A percentile compares a stretch with the other conserved stretches of the same genome.
These are phyloP conservation scores for Eucalyptus guilfoylei DNA, from an alignment of 345 rosid genomes.

Conservation along the genomic window DNA sequence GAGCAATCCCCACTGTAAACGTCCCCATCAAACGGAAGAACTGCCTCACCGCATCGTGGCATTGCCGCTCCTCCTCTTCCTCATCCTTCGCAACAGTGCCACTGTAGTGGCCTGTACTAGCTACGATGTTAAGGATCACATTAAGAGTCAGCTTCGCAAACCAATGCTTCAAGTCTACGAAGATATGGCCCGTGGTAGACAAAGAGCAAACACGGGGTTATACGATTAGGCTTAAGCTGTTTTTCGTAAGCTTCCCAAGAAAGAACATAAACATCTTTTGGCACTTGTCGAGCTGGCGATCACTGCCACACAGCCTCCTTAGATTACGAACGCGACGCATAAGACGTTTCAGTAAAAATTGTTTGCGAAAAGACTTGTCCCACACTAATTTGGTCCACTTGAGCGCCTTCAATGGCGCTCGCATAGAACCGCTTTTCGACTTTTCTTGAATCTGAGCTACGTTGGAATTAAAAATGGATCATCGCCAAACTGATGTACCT, in stretches of 20 bases:
- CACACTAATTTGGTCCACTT: no score
- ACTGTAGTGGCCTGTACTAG: conserved; percentile 4
- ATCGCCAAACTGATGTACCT: neutral
- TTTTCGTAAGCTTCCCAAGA: neutral
- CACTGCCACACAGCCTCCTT: neutral
- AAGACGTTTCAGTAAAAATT: no score
- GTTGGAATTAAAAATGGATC: neutral
- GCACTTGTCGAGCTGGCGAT: neutral
- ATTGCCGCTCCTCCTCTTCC: neutral
- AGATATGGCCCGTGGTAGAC: neutral
- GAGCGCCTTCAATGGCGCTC: no score
- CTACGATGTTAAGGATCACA: conserved; percentile 11
- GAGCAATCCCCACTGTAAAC: neutral
- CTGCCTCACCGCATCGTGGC: neutral
- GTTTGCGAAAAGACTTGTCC: no score
- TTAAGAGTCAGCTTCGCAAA: conserved; percentile 6
- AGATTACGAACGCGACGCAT: no score
- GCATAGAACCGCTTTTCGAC: neutral
- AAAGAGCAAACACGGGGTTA: neutral
- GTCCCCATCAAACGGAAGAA: neutral
- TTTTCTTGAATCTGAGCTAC: neutral
- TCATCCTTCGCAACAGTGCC: neutral
- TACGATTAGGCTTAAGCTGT: neutral
- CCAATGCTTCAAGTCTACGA: conserved; percentile 17
- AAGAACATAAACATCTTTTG: neutral